These are phyloP conservation scores for Schizosaccharomyces osmophilus DNA, from an alignment of 805 yeast species.

Conservation along the genomic window DNA sequence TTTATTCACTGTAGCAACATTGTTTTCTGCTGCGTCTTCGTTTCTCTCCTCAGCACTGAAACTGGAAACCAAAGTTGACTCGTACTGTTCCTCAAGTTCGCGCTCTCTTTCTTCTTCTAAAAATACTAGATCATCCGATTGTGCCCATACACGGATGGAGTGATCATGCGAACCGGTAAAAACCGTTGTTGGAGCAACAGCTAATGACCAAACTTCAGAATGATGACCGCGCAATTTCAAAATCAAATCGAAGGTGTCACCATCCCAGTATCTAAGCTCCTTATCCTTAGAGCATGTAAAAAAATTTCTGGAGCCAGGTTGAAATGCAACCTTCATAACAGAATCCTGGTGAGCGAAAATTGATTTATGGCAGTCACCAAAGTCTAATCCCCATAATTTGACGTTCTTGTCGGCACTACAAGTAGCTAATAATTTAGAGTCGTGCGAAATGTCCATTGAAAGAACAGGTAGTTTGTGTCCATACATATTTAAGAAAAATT, in stretches of 20 bases:
- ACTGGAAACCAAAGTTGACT: conserved; percentile 48
- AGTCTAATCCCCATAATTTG: conserved; percentile 94
- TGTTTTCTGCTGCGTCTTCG: conserved; percentile 17
- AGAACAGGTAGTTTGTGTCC: conserved; percentile 94
- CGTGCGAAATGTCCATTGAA: conserved; percentile 72
- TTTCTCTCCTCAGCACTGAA: conserved; percentile 31
- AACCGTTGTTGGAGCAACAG: conserved; percentile 47
- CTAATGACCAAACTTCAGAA: conserved; percentile 78
- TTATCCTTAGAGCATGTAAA: conserved; percentile 81
- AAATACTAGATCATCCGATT: conserved; percentile 86
- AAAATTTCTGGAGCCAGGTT: conserved; percentile 70
- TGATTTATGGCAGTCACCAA: conserved; percentile 95
- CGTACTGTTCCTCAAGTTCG: conserved; percentile 81
- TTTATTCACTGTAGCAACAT: conserved; percentile 29
- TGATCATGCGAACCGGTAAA: conserved; percentile 82
- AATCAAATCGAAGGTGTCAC: conserved; percentile 81
- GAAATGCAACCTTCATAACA: conserved; percentile 64
- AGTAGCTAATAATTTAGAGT: conserved; percentile 67
- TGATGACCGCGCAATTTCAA: conserved; percentile 74
- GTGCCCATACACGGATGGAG: conserved; percentile 77
- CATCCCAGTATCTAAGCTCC: conserved; percentile 88
- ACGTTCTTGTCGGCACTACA: conserved; percentile 94
- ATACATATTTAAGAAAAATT: conserved; percentile 67
- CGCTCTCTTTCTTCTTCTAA: conserved; percentile 89
- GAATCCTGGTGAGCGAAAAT: conserved; percentile 93